A percentile compares a stretch with the other conserved stretches of the same genome.
phyloP scores from a whole-genome alignment of 2,329 filamentous ascomycete species.

The Cladophialophora yegresii region DNA sequence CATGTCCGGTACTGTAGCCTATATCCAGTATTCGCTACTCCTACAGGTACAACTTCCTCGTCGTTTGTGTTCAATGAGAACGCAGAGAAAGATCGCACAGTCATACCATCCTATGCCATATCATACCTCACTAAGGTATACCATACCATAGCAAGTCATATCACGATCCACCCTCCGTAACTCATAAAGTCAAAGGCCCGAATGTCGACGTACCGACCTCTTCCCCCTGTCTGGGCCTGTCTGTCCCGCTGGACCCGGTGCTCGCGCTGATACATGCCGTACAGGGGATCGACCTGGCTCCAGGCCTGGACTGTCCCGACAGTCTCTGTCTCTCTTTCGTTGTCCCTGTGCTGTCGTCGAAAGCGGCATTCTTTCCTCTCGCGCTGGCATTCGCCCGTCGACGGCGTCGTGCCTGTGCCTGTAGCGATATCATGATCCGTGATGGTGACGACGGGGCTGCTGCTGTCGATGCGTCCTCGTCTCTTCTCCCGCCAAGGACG shows the following conservation, averaged over 20 bases:
- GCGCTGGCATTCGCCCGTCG: neutral
- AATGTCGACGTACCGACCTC: neutral
- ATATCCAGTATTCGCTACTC: neutral
- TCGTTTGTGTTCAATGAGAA: neutral
- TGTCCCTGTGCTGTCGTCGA: neutral
- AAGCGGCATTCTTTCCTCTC: neutral
- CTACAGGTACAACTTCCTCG: neutral
- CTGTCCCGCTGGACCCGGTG: neutral
- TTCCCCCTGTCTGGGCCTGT: neutral
- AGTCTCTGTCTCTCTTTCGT: neutral
- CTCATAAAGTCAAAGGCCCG: slow-evolving; percentile 8
- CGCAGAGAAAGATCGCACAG: too few species aligned
- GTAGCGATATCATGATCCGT: slow-evolving; percentile 3
- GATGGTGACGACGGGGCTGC: slow-evolving; percentile 1
- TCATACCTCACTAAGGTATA: too few species aligned
- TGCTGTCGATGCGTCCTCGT: neutral
- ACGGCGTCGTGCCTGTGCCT: slow-evolving; percentile 6
- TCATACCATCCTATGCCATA: too few species aligned
- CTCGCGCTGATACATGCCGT: neutral
- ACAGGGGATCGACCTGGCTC: neutral
- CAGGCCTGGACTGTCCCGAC: neutral
- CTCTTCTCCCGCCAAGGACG: neutral
- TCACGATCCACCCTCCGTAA: slow-evolving; percentile 7
- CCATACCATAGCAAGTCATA: neutral
- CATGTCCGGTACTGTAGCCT: neutral